Evolutionary conservation across 257 asterid species (phyloP).

Genomic region (Capsicum chinense): DNA sequence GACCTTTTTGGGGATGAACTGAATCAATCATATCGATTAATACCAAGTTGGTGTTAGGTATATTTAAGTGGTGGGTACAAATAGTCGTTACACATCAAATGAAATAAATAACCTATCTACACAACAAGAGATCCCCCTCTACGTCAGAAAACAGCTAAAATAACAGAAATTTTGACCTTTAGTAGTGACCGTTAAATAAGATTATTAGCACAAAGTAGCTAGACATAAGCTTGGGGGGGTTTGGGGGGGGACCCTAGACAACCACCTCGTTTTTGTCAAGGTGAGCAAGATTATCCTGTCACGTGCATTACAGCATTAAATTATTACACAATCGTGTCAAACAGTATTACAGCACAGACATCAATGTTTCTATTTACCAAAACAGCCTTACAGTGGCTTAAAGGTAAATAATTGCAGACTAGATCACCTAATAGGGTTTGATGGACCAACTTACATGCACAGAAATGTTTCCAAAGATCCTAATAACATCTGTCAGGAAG

Average conservation of each 20-base stretch:
- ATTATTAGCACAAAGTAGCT: slow-evolving; percentile 4
- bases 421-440: neutral
- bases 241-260: neutral
- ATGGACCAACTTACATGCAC: neutral
- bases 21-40: neutral
- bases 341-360: neutral
- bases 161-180: neutral
- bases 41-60: neutral
- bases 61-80: neutral
- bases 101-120: neutral
- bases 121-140: neutral
- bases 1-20: neutral
- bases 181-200: neutral
- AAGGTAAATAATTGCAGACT: neutral
- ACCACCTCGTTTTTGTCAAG: slow-evolving; percentile 13
- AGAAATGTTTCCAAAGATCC: neutral
- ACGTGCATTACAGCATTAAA: neutral
- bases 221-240: no score
- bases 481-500: neutral
- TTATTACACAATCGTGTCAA: neutral
- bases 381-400: neutral
- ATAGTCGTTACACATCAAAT: neutral
- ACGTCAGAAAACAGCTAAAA: slow-evolving; percentile 14
- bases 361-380: neutral
- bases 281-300: neutral